Percentiles rank a stretch among this genome's conserved stretches.
Evolutionary conservation across 768 basidiomycete species (phyloP).

Genomic region (Naganishia kalamii): DNA sequence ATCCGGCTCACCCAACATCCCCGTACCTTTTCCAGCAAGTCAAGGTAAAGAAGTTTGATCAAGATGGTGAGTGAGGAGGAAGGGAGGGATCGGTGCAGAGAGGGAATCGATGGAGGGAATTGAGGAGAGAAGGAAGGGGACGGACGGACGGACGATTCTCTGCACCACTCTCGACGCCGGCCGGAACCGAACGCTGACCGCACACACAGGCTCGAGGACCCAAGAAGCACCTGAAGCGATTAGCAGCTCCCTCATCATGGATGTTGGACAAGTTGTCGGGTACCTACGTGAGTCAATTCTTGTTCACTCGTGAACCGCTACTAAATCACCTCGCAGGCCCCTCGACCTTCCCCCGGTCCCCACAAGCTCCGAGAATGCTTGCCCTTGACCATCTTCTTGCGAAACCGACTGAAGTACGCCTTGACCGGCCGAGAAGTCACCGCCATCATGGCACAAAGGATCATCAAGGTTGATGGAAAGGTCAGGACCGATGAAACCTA

Average conservation of each 20-base stretch:
- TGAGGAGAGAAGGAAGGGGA: neutral
- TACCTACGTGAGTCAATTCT: slow-evolving; percentile 45
- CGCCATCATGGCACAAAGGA: slow-evolving; percentile 85
- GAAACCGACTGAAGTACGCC: slow-evolving; percentile 98
- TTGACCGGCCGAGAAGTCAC: slow-evolving; percentile 93
- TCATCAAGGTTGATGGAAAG: slow-evolving; percentile 98
- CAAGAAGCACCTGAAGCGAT: slow-evolving; percentile 97
- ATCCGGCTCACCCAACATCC: slow-evolving; percentile 11
- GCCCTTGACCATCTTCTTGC: slow-evolving; percentile 92
- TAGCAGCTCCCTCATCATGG: slow-evolving; percentile 96
- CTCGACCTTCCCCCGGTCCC: slow-evolving; percentile 94
- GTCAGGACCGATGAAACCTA: slow-evolving; percentile 95
- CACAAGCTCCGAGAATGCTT: slow-evolving; percentile 99
- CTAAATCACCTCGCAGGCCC: slow-evolving; percentile 54
- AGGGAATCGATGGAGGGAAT: neutral
- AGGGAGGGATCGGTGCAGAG: neutral
- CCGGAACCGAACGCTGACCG: neutral
- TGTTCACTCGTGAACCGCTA: neutral
- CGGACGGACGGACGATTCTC: neutral
- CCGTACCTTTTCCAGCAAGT: slow-evolving; percentile 3
- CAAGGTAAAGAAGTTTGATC: slow-evolving; percentile 20
- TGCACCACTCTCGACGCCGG: neutral
- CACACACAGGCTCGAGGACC: slow-evolving; percentile 78
- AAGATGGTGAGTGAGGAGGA: slow-evolving; percentile 6
- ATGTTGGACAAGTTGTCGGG: slow-evolving; percentile 92